A percentile compares a stretch with the other conserved stretches of the same genome.
These are phyloP conservation scores for Lipomyces orientalis DNA, from an alignment of 805 yeast genomes.

Conservation along the genomic window DNA sequence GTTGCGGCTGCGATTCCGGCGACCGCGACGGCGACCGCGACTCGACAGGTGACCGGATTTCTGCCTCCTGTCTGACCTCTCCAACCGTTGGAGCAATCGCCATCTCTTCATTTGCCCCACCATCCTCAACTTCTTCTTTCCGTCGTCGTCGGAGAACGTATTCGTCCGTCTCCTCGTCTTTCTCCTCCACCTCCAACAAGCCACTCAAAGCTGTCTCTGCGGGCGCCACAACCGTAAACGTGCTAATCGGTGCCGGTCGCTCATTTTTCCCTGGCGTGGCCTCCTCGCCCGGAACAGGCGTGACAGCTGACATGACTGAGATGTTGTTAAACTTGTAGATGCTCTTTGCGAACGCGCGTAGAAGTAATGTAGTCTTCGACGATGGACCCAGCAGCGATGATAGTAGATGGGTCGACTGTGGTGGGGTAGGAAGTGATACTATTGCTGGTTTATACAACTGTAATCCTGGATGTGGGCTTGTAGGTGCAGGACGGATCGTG, in stretches of 20 bases:
- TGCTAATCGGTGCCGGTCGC: slow-evolving; percentile 13
- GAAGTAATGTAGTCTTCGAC: slow-evolving; percentile 30
- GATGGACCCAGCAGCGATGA: slow-evolving; percentile 35
- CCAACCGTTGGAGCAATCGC: background rate
- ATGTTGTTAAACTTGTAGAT: slow-evolving; percentile 31
- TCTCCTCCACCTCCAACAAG: background rate
- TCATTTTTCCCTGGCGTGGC: background rate
- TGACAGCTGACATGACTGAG: slow-evolving; percentile 14
- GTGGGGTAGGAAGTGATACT: slow-evolving; percentile 26
- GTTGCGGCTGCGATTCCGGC: background rate
- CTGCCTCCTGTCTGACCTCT: background rate
- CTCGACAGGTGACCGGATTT: background rate
- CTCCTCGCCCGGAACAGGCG: background rate
- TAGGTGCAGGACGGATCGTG: slow-evolving; percentile 4
- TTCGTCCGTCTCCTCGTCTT: background rate
- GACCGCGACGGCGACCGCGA: background rate
- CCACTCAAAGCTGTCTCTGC: background rate
- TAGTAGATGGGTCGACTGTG: slow-evolving; percentile 30
- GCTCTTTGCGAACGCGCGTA: slow-evolving; percentile 33
- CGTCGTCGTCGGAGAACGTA: background rate
- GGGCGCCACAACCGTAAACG: slow-evolving; percentile 18
- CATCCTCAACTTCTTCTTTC: background rate
- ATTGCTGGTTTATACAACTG: slow-evolving; percentile 33
- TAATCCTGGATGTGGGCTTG: slow-evolving; percentile 14
- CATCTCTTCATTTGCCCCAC: background rate